Base-by-base conservation (phyloP, 164 flowering plant genomes). In the Akebia trifoliata region DNA sequence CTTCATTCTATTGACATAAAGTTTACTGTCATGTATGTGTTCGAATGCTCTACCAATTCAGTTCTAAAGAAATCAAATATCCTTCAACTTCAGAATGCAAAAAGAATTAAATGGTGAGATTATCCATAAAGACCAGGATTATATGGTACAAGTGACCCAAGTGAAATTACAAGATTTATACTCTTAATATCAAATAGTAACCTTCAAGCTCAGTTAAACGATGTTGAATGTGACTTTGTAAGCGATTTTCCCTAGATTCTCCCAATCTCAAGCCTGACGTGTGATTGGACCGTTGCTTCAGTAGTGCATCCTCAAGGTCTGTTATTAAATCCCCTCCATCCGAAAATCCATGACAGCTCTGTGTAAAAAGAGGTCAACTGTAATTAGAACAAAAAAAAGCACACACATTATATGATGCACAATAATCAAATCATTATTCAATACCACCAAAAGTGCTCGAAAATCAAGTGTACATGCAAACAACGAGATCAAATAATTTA, bases 171-270 rank as follows among this genome's bases (percentile, higher is more conserved):
- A 37, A 62, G 28, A 4, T 3, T 38, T 47, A 48, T 54, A 21
- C 17, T 26, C 47, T 18, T 4, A 21, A 62, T 9, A 54, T 40
- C 34, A 15, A 44, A 48, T 35, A 57, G 22, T 34, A 61, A 90
- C 97, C 94, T 81, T 93, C 90, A 73, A 93, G 95, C 66, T 89
- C 94, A 38, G 61, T 69, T 50, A 89, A 50, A 0, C 95, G 91
- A 74, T 74, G 94, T 60, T 80, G 77, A 40, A 84, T 65, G 24
- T 67, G 76, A 75, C 83, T 76, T 52, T 71, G 71, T 28, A 77
- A 47, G 50, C 92, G 89, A 29, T 39, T 67, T 59, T 85, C 83
- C 69, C 59, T 71, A 36, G 68, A 55, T 65, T 78, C 72, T 29
- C 50, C 53, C 74, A 93, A 72, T 54, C 62, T 72, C 60, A 36